Percentiles rank a stretch among this genome's conserved stretches.
Evolutionary conservation across 345 rosid genomes (phyloP).

Genomic region (Citrus maxima): DNA sequence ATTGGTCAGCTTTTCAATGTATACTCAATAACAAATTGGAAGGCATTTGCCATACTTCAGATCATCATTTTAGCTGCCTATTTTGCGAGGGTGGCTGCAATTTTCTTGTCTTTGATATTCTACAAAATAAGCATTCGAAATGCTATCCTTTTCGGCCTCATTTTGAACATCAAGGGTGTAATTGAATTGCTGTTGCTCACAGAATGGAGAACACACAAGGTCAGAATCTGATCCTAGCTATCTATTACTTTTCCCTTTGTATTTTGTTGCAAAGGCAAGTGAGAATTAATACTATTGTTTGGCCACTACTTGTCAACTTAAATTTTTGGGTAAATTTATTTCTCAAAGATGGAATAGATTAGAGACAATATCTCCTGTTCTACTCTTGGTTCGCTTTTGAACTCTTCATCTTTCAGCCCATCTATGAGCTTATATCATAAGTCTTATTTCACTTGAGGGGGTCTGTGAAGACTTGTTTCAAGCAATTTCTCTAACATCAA

Average conservation of each 20-base stretch:
- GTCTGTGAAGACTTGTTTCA: too few species aligned
- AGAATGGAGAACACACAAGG: background rate
- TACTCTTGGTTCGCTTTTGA: too few species aligned
- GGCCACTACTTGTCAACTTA: background rate
- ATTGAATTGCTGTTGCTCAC: background rate
- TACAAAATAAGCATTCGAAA: slow-evolving; percentile 5
- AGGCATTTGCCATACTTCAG: background rate
- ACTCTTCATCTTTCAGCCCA: too few species aligned
- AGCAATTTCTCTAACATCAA: too few species aligned
- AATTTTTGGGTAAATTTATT: background rate
- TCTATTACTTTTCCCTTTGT: too few species aligned
- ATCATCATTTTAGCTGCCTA: background rate
- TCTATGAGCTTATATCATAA: too few species aligned
- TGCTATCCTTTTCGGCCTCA: slow-evolving; percentile 19
- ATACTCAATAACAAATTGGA: background rate
- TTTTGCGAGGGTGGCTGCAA: slow-evolving; percentile 11
- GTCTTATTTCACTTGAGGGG: too few species aligned
- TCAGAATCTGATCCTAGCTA: background rate
- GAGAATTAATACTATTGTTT: background rate
- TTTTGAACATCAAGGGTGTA: slow-evolving; percentile 26
- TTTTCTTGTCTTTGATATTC: background rate
- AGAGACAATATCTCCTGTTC: too few species aligned
- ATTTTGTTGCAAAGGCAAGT: too few species aligned
- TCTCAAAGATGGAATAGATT: too few species aligned
- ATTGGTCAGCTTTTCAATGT: slow-evolving; percentile 11